Percentiles rank a stretch among this genome's conserved stretches.
Evolutionary conservation across 495 filamentous ascomycete genomes (phyloP).

Genomic region (Lasiosphaeris hirsuta): DNA sequence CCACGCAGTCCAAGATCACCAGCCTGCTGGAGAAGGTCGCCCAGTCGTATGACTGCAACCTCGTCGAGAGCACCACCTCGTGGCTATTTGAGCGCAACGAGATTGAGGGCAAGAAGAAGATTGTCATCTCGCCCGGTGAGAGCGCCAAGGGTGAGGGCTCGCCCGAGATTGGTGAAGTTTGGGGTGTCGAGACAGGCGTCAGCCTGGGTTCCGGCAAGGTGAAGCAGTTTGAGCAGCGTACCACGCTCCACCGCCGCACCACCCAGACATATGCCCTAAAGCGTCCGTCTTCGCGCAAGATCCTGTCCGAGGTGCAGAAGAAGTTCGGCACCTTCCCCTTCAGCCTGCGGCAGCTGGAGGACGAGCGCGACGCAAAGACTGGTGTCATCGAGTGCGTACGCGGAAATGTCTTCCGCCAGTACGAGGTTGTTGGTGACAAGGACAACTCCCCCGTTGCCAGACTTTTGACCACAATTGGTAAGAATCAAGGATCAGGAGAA

Average conservation of each 20-base stretch:
- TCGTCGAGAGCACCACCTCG: constrained; percentile 96
- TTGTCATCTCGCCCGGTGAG: constrained; percentile 84
- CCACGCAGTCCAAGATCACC: constrained; percentile 79
- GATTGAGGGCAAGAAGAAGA: constrained; percentile 98
- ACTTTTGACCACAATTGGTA: constrained; percentile 88
- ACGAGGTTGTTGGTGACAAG: constrained; percentile 92
- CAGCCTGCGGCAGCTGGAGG: constrained; percentile 92
- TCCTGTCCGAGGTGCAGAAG: constrained; percentile 86
- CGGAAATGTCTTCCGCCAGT: constrained; percentile 83
- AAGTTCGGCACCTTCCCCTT: constrained; percentile 98
- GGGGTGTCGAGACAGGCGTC: constrained; percentile 95
- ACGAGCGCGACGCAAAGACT: constrained; percentile 93
- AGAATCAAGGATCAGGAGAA: constrained; percentile 28
- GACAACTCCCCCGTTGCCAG: constrained; percentile 78
- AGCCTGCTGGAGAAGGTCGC: constrained; percentile 86
- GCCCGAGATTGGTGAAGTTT: constrained; percentile 90
- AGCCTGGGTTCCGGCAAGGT: constrained; percentile 89
- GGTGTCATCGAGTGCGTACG: constrained; percentile 95
- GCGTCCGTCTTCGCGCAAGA: constrained; percentile 85
- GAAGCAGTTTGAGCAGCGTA: constrained; percentile 79
- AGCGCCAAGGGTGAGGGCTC: constrained; percentile 84
- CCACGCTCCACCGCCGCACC: constrained; percentile 91
- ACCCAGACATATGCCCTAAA: constrained; percentile 86
- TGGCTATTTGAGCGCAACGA: constrained; percentile 96
- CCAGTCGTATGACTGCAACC: constrained; percentile 82